These are phyloP conservation scores for Myriosclerotinia scirpicola DNA, from an alignment of 2,329 filamentous ascomycete species.

Conservation along the genomic window DNA sequence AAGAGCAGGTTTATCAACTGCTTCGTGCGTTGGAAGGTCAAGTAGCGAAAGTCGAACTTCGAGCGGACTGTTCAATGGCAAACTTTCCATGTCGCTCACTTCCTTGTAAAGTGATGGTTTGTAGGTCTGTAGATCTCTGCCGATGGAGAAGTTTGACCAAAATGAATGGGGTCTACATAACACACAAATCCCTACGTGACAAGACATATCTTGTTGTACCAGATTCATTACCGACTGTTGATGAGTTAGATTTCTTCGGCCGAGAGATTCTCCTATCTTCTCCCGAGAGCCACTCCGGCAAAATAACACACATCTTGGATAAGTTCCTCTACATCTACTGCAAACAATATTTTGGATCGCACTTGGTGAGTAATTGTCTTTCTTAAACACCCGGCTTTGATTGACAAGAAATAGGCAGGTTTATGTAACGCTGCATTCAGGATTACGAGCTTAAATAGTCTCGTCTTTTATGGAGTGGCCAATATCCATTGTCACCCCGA, in stretches of 20 bases:
- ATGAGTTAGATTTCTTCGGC: conserved; percentile 28
- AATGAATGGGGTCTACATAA: conserved; percentile 29
- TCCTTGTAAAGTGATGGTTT: conserved; percentile 27
- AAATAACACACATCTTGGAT: conserved; percentile 27
- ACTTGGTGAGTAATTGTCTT: conserved; percentile 16
- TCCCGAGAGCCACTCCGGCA: conserved; percentile 26
- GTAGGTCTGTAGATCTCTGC: conserved; percentile 23
- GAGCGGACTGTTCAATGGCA: conserved; percentile 16
- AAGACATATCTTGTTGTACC: conserved; percentile 29
- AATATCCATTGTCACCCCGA: conserved; percentile 23
- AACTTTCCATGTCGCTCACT: conserved; percentile 25
- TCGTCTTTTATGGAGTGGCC: conserved; percentile 30
- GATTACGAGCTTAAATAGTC: conserved; percentile 29
- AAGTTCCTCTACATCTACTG: conserved; percentile 27
- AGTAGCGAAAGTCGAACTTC: conserved; percentile 25
- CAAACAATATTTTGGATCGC: conserved; percentile 8
- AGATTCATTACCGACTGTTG: conserved; percentile 24
- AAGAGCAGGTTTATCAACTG: conserved; percentile 17
- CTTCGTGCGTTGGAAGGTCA: conserved; percentile 17
- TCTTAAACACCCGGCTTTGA: no score
- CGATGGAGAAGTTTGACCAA: conserved; percentile 30
- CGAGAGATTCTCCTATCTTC: conserved; percentile 26
- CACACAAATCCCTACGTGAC: conserved; percentile 25
- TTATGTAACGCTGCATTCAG: conserved; percentile 24
- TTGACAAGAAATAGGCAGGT: conserved; percentile 18